Conservation (phyloP, 257 asterid species). For the Plantago major region DNA sequence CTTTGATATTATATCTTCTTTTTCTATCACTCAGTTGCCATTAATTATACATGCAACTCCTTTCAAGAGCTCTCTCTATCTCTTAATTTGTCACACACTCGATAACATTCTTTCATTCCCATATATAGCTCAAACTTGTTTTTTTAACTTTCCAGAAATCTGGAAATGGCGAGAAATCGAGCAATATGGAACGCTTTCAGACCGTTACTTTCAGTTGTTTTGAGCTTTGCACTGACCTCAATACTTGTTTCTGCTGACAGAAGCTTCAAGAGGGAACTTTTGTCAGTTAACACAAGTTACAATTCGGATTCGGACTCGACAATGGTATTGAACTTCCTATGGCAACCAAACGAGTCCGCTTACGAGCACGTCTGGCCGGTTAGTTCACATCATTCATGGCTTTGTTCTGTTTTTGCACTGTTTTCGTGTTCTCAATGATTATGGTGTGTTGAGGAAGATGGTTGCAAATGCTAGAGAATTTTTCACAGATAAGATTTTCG, state of each 20-base stretch:
- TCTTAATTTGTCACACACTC: no score
- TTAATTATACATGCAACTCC: no score
- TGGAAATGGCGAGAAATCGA: constrained; percentile 47
- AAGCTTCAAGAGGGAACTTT: constrained; percentile 47
- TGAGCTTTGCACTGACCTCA: constrained; percentile 73
- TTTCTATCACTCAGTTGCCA: no score
- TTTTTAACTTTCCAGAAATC: no score
- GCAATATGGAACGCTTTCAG: constrained; percentile 54
- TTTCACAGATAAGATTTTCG: no score
- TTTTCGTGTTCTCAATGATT: neutral
- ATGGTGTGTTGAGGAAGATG: neutral
- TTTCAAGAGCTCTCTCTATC: no score
- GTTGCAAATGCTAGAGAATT: no score
- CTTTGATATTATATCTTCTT: no score
- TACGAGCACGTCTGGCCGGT: constrained; percentile 98
- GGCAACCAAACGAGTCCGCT: constrained; percentile 68
- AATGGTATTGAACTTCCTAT: constrained; percentile 45
- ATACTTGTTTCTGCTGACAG: constrained; percentile 86
- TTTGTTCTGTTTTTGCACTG: neutral
- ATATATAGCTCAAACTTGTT: no score
- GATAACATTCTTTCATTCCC: no score
- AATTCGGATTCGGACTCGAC: constrained; percentile 38
- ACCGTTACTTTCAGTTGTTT: constrained; percentile 51
- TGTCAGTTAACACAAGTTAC: neutral
- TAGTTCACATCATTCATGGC: constrained; percentile 26